phyloP scores from a whole-genome alignment of 169 alveolate genomes.

The Plasmodium vinckei region DNA sequence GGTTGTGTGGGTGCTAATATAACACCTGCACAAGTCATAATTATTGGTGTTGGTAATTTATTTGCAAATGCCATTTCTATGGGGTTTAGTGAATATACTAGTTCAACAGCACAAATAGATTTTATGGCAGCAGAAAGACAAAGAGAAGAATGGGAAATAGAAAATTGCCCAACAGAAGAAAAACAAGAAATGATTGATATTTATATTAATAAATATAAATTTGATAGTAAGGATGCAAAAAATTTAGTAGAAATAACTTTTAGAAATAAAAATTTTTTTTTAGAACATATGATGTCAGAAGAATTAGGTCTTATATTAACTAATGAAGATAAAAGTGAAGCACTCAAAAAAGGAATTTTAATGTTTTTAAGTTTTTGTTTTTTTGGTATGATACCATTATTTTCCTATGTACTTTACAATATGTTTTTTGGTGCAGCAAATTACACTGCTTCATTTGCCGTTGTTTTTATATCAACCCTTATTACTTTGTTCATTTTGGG shows the following conservation, averaged over 20 bases:
- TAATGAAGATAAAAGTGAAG: constrained; percentile 85
- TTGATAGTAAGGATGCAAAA: constrained; percentile 89
- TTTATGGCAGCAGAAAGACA: constrained; percentile 61
- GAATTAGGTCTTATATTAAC: constrained; percentile 89
- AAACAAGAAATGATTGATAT: constrained; percentile 90
- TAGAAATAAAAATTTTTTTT: constrained; percentile 88
- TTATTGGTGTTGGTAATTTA: constrained; percentile 90
- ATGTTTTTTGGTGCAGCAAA: constrained; percentile 43
- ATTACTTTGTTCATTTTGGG: constrained; percentile 85
- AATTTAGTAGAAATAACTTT: constrained; percentile 89
- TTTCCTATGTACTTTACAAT: constrained; percentile 87
- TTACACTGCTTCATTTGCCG: constrained; percentile 79
- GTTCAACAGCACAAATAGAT: constrained; percentile 87
- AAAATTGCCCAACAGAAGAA: constrained; percentile 92
- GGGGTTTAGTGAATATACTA: constrained; percentile 90
- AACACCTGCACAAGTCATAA: constrained; percentile 89
- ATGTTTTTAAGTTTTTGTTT: constrained; percentile 90
- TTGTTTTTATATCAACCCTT: constrained; percentile 84
- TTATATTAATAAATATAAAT: constrained; percentile 88
- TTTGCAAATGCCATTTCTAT: constrained; percentile 93
- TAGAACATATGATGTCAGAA: constrained; percentile 94
- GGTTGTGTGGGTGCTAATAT: constrained; percentile 93
- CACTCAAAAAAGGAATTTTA: constrained; percentile 84
- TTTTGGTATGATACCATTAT: constrained; percentile 90
- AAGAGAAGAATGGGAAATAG: constrained; percentile 88